Evolutionary conservation across 2,329 filamentous ascomycete species (phyloP).

Genomic region (Myriosclerotinia scirpicola): DNA sequence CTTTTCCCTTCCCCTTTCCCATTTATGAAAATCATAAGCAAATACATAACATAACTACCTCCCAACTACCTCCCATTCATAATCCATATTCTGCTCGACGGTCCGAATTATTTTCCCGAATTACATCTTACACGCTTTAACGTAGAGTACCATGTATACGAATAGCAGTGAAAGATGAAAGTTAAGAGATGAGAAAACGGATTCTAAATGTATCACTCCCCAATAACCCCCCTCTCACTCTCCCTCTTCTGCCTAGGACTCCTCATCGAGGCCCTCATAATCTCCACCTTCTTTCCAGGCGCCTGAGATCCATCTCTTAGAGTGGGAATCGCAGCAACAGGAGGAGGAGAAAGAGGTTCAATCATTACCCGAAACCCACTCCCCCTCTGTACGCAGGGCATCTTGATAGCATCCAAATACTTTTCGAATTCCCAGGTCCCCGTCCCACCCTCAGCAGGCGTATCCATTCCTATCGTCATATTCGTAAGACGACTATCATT

Average conservation of each 20-base stretch:
- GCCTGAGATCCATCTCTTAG: neutral
- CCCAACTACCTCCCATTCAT: neutral
- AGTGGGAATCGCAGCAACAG: neutral
- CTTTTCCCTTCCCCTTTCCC: neutral
- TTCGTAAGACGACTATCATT: constrained; percentile 7
- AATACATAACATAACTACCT: neutral
- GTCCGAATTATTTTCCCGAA: neutral
- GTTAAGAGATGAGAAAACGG: neutral
- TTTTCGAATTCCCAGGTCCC: constrained; percentile 20
- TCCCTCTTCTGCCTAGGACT: neutral
- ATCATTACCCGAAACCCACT: constrained; percentile 2
- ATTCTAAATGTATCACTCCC: neutral
- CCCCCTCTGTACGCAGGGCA: neutral
- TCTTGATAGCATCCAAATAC: neutral
- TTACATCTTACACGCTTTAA: neutral
- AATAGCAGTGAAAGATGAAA: neutral
- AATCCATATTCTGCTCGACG: neutral
- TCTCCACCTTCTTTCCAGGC: constrained; percentile 11
- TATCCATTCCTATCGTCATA: constrained; percentile 10
- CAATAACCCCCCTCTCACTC: constrained; percentile 6
- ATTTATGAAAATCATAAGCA: neutral
- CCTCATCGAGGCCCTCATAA: neutral
- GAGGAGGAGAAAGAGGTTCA: neutral
- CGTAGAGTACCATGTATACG: neutral
- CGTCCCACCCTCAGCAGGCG: constrained; percentile 5